These are phyloP conservation scores for Vitis labrusca DNA, from an alignment of 164 flowering plant genomes.

Conservation along the genomic window DNA sequence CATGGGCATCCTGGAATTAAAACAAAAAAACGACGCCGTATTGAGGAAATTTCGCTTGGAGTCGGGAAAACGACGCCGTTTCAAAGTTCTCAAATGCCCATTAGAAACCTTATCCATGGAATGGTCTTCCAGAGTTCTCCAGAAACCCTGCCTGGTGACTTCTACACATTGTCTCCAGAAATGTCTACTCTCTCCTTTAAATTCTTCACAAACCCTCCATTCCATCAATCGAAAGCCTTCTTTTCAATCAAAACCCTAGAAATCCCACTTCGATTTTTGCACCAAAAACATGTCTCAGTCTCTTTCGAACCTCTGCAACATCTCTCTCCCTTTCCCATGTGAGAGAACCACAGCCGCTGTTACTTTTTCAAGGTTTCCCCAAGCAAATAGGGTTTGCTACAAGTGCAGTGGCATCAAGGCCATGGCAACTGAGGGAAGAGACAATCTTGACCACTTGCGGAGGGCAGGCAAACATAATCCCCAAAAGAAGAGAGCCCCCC, in stretches of 20 bases:
- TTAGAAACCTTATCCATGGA: neutral
- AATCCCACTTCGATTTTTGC: too few relatives aligned
- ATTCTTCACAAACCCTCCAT: neutral
- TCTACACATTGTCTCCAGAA: conserved; percentile 19
- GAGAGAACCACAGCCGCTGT: conserved; percentile 10
- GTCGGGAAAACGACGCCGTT: neutral
- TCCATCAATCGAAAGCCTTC: neutral
- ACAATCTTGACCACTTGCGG: conserved; percentile 60
- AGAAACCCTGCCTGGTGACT: conserved; percentile 14
- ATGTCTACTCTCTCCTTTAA: conserved; percentile 11
- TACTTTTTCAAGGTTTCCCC: conserved; percentile 2
- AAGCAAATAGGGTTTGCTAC: neutral
- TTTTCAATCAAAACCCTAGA: neutral
- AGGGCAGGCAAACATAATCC: conserved; percentile 29
- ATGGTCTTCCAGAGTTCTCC: conserved; percentile 5
- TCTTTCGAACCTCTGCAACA: conserved; percentile 19
- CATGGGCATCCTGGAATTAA: too few relatives aligned
- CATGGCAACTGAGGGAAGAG: conserved; percentile 41
- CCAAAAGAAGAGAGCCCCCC: conserved; percentile 23
- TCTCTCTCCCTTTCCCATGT: conserved; percentile 26
- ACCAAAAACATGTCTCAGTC: conserved; percentile 31
- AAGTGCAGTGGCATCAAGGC: conserved; percentile 22
- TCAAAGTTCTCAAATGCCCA: neutral
- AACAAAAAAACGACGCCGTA: too few relatives aligned
- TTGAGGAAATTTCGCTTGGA: neutral